phyloP scores from a whole-genome alignment of 495 filamentous ascomycete species.

The Hypoxylon subgilvum region DNA sequence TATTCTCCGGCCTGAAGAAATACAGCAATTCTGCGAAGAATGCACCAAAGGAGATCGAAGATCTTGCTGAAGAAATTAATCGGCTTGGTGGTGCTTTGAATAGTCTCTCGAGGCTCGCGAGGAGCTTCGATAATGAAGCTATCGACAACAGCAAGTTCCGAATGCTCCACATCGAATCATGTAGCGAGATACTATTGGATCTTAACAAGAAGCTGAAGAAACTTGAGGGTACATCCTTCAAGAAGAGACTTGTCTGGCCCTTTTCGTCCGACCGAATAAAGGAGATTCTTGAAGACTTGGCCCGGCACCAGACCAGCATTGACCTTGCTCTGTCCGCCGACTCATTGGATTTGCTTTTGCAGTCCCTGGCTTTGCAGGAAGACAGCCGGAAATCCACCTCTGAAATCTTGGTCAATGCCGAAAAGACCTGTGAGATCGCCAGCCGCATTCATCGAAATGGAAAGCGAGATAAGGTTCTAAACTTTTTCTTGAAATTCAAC shows the following conservation, averaged over 20 bases:
- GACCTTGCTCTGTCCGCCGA: slow-evolving; percentile 42
- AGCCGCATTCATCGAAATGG: slow-evolving; percentile 22
- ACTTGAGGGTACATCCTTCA: neutral
- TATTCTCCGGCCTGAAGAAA: slow-evolving; percentile 39
- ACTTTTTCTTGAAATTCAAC: slow-evolving; percentile 38
- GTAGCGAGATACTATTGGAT: neutral
- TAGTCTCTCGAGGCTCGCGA: slow-evolving; percentile 35
- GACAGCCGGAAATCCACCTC: slow-evolving; percentile 3
- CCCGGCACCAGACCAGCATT: slow-evolving; percentile 41
- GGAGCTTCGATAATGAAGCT: slow-evolving; percentile 32
- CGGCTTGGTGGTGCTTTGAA: slow-evolving; percentile 42
- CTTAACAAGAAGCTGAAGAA: slow-evolving; percentile 4
- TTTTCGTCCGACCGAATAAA: slow-evolving; percentile 25
- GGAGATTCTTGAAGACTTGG: slow-evolving; percentile 35
- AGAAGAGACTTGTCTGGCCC: slow-evolving; percentile 9
- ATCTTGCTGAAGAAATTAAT: slow-evolving; percentile 30
- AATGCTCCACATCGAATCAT: slow-evolving; percentile 11
- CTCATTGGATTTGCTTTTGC: slow-evolving; percentile 29
- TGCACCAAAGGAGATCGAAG: slow-evolving; percentile 34
- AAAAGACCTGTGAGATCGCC: slow-evolving; percentile 27
- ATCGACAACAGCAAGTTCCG: neutral
- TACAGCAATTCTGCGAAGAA: slow-evolving; percentile 42
- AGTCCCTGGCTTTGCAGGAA: slow-evolving; percentile 16
- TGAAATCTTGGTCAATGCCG: slow-evolving; percentile 2
- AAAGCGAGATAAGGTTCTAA: slow-evolving; percentile 36